Conservation (phyloP, 1,139 yeast genomes). For the Kodamaea sp. region DNA sequence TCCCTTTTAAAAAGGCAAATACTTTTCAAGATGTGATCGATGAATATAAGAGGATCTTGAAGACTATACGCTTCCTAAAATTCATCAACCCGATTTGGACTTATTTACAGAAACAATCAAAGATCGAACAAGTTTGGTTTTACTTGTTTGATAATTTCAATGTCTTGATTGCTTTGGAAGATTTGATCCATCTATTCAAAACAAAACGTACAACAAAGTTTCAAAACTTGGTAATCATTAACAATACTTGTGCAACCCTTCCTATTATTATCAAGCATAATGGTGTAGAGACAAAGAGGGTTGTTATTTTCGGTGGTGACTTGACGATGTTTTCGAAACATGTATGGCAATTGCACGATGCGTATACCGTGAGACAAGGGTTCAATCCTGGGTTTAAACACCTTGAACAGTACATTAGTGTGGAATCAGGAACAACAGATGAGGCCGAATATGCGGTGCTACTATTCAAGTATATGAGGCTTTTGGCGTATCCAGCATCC, state of each 20-base stretch:
- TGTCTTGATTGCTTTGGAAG: slow-evolving; percentile 12
- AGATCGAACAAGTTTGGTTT: slow-evolving; percentile 9
- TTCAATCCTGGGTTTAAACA: slow-evolving; percentile 43
- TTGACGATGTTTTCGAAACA: not conserved
- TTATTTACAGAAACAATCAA: not conserved
- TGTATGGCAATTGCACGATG: slow-evolving; percentile 5
- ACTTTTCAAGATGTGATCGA: slow-evolving; percentile 7
- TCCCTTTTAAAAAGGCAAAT: slow-evolving; percentile 10
- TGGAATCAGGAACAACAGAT: slow-evolving; percentile 23
- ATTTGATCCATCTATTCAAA: slow-evolving; percentile 7
- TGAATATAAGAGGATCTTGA: slow-evolving; percentile 7
- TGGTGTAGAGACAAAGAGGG: slow-evolving; percentile 2
- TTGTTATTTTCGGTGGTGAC: slow-evolving; percentile 10
- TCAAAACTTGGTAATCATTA: slow-evolving; percentile 10
- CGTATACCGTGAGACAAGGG: too few species aligned
- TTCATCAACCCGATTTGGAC: slow-evolving; percentile 9
- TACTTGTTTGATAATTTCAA: slow-evolving; percentile 10
- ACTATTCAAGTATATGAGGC: slow-evolving; percentile 46
- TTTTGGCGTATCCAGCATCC: slow-evolving; percentile 40
- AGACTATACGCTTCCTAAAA: slow-evolving; percentile 7
- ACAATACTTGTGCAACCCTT: slow-evolving; percentile 7
- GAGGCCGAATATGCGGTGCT: slow-evolving; percentile 53
- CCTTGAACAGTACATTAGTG: slow-evolving; percentile 36
- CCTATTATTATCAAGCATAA: slow-evolving; percentile 6
- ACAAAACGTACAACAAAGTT: slow-evolving; percentile 3